phyloP scores from a whole-genome alignment of 441 rosid species.

The Sinapis alba region DNA sequence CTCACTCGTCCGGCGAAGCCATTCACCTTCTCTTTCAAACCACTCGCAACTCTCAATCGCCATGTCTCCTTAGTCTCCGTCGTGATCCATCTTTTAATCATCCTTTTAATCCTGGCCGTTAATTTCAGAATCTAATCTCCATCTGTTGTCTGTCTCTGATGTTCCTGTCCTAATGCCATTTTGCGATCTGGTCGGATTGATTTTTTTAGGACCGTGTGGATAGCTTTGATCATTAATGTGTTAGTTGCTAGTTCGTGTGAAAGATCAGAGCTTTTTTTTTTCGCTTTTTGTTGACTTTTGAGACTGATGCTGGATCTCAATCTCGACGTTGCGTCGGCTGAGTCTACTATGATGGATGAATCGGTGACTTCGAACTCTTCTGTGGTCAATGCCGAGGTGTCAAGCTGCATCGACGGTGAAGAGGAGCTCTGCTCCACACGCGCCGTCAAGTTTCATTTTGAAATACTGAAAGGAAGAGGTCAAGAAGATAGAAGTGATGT shows the following conservation, averaged over 20 bases:
- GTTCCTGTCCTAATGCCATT: background rate
- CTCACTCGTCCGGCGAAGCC: conserved; percentile 30
- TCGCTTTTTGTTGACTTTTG: conserved; percentile 27
- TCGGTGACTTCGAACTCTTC: conserved; percentile 32
- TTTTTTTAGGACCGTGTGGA: background rate
- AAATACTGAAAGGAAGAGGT: conserved; percentile 53
- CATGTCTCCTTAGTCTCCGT: conserved; percentile 13
- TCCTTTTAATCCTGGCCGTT: background rate
- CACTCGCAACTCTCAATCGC: conserved; percentile 15
- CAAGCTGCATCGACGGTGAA: conserved; percentile 40
- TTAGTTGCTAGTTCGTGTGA: background rate
- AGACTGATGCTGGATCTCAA: conserved; percentile 85
- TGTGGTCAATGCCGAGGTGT: conserved; percentile 28
- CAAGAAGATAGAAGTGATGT: conserved; percentile 31
- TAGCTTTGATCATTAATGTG: conserved; percentile 34
- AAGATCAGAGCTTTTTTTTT: background rate
- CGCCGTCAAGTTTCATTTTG: conserved; percentile 60
- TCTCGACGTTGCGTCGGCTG: conserved; percentile 52
- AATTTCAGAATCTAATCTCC: conserved; percentile 23
- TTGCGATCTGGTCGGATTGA: conserved; percentile 14
- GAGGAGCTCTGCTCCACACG: conserved; percentile 75
- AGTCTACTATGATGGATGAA: conserved; percentile 34
- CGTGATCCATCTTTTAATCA: background rate
- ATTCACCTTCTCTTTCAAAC: conserved; percentile 24
- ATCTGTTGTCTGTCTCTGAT: background rate